phyloP scores from a whole-genome alignment of 2,329 filamentous ascomycete species.

The Aspergillus intermedius region DNA sequence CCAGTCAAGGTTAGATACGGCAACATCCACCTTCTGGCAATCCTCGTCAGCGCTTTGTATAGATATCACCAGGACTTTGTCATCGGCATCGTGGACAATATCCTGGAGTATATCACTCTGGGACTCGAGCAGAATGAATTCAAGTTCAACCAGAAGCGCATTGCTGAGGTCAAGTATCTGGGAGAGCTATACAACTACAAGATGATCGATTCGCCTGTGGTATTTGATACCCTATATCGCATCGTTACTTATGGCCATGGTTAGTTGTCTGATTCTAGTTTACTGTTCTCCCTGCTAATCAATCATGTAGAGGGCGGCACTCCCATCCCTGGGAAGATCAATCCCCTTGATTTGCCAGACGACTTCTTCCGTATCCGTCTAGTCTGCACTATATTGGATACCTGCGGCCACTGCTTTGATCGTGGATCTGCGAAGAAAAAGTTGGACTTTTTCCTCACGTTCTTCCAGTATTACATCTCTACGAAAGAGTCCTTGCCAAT shows the following conservation, averaged over 20 bases:
- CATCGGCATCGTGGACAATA: conserved; percentile 82
- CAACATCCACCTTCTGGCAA: conserved; percentile 88
- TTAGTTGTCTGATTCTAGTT: conserved; percentile 28
- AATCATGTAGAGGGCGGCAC: conserved; percentile 58
- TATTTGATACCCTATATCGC: conserved; percentile 93
- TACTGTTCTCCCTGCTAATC: not conserved
- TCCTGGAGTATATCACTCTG: conserved; percentile 79
- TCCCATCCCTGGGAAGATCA: conserved; percentile 69
- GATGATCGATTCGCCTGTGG: conserved; percentile 88
- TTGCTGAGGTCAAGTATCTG: conserved; percentile 93
- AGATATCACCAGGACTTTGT: conserved; percentile 89
- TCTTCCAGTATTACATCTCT: conserved; percentile 93
- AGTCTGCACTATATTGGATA: conserved; percentile 83
- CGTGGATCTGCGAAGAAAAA: conserved; percentile 92
- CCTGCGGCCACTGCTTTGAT: conserved; percentile 93
- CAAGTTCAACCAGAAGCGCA: conserved; percentile 88
- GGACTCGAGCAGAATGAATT: conserved; percentile 95
- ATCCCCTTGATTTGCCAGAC: conserved; percentile 76
- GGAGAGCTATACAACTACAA: conserved; percentile 97
- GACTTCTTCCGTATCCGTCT: conserved; percentile 95
- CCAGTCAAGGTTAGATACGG: conserved; percentile 97
- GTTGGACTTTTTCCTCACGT: conserved; percentile 92
- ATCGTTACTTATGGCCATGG: conserved; percentile 88
- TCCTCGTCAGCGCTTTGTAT: conserved; percentile 80
- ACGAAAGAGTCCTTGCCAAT: conserved; percentile 86